These are phyloP conservation scores for Eragrostis nindensis DNA, from an alignment of 176 grass and related monocot species.

Conservation along the genomic window DNA sequence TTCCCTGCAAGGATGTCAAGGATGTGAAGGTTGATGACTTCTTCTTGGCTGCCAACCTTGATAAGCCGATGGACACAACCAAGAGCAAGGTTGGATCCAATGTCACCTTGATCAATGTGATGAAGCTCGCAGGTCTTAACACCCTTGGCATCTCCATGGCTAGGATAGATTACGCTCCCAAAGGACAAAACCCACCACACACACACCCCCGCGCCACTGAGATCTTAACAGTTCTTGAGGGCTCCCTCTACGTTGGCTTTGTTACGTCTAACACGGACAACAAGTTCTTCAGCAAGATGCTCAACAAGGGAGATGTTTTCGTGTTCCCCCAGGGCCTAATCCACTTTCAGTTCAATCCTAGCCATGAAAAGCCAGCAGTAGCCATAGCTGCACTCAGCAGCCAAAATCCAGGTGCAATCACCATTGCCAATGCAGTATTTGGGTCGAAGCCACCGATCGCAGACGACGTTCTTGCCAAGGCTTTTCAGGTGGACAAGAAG, in stretches of 20 bases:
- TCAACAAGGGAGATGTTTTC: constrained; percentile 43
- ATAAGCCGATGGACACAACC: constrained; percentile 6
- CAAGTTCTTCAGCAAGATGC: constrained; percentile 34
- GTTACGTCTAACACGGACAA: constrained; percentile 21
- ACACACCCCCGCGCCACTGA: constrained; percentile 39
- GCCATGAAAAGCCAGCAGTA: constrained; percentile 11
- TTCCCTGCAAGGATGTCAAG: constrained; percentile 32
- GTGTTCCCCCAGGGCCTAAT: constrained; percentile 45
- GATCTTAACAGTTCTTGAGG: constrained; percentile 38
- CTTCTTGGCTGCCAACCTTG: not conserved
- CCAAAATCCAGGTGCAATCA: constrained; percentile 29
- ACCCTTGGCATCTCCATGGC: constrained; percentile 45
- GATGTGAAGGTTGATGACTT: constrained; percentile 14
- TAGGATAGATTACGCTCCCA: constrained; percentile 27
- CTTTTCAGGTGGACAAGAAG: constrained; percentile 46
- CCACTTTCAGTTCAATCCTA: constrained; percentile 47
- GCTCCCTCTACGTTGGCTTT: constrained; percentile 39
- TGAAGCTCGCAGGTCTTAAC: constrained; percentile 29
- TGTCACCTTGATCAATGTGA: constrained; percentile 34
- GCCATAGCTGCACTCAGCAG: constrained; percentile 38
- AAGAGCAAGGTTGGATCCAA: constrained; percentile 22
- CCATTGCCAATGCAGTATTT: constrained; percentile 14
- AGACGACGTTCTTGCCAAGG: constrained; percentile 39
- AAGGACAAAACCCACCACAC: constrained; percentile 27
- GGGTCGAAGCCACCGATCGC: constrained; percentile 22